Evolutionary conservation across 1,284 basidiomycete species (phyloP).

Genomic region (Leccinum solheimii): DNA sequence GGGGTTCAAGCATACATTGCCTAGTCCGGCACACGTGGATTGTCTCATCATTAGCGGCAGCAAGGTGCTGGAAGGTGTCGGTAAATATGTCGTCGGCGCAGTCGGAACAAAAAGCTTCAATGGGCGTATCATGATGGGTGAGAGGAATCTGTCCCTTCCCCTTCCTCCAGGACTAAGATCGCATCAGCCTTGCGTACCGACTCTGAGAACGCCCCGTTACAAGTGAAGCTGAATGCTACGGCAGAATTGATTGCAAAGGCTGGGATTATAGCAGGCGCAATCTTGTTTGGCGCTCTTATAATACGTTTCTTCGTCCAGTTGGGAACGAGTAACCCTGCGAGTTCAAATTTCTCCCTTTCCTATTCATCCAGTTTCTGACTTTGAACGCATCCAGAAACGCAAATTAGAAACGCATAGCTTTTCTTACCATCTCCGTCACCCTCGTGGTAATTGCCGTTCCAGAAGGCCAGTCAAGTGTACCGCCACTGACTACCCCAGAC

Average conservation of each 20-base stretch:
- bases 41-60: slow-evolving; percentile 94
- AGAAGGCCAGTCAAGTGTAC: slow-evolving; percentile 59
- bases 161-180: slow-evolving; percentile 15
- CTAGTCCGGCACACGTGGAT: slow-evolving; percentile 63
- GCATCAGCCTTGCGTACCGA: slow-evolving; percentile 73
- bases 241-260: slow-evolving; percentile 94
- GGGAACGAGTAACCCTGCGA: slow-evolving; percentile 52
- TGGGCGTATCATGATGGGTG: slow-evolving; percentile 95
- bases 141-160: slow-evolving; percentile 23
- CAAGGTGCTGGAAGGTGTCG: slow-evolving; percentile 95
- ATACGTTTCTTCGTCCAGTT: slow-evolving; percentile 94
- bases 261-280: slow-evolving; percentile 79
- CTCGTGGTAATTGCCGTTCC: slow-evolving; percentile 96
- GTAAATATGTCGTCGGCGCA: slow-evolving; percentile 88
- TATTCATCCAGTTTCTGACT: neutral
- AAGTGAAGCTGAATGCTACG: slow-evolving; percentile 89
- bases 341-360: slow-evolving; percentile 29
- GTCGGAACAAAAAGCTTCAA: slow-evolving; percentile 94
- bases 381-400: slow-evolving; percentile 51
- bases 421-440: slow-evolving; percentile 90
- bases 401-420: slow-evolving; percentile 85
- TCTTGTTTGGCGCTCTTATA: slow-evolving; percentile 86
- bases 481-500: neutral
- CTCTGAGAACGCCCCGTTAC: slow-evolving; percentile 87
- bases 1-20: slow-evolving; percentile 21